Evolutionary conservation across 1,284 basidiomycete species (phyloP), one percentile per base, ranked within the genome.

Genomic region (Abortiporus biennis): DNA sequence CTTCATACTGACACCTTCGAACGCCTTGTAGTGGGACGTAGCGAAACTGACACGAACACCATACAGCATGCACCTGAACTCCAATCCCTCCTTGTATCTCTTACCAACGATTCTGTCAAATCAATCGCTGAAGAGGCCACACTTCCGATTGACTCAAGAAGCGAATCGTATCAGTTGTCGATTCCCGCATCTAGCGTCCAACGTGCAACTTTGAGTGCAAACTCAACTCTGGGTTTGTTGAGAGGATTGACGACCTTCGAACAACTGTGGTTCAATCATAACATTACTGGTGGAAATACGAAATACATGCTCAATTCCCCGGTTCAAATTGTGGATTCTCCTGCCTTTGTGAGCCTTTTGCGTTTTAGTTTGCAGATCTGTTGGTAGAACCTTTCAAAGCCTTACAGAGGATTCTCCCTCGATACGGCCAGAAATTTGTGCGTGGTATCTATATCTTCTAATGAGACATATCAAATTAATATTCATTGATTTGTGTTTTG

Each of bases 211-310:
- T 61, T 93, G 31, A 65, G 54, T 0, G 82, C 89, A 1, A 76
- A 78, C 42, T 80, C 83, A 22, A 76, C 85, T 0, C 61, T 94
- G n/a, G 89, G 91, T 0, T 62, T 91, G 11, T 76, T 83, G 40
- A 70, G 92, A 43, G 92, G 88, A 1, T 61, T 93, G 45, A 80
- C 84, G n/a, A 91, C 88, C 0, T 89, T 93, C 56, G 65, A 69
- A 23, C 87, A 91, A 61, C 58, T 93, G 24, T 83, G 78, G 73
- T 88, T 82, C 52, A 67, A 72, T 17, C 61, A 61, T 35, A 54
- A 51, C n/a, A 65, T 54, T 2, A 29, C 27, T n/a, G n/a, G n/a
- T n/a, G n/a, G n/a, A n/a, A n/a, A n/a, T n/a, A 56, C 56, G 15
- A 71, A 66, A 2, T 86, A 85, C 47, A 70, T 72, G 0, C 61